Conservation (phyloP, 768 basidiomycete genomes). For the Podaxis sp. region DNA sequence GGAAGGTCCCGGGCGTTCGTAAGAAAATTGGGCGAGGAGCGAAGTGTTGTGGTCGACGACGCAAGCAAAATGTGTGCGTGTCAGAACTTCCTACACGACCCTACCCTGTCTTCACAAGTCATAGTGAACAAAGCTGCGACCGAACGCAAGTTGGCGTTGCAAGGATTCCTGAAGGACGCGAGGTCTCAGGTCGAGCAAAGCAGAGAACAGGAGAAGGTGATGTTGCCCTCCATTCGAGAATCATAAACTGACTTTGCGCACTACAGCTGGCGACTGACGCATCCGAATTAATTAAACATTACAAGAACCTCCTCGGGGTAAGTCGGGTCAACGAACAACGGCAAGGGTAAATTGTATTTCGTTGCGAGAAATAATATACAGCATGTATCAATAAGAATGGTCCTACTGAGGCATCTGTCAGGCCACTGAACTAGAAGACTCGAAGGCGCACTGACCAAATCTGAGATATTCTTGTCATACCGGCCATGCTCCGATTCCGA, state of each 20-base stretch:
- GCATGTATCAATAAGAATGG: background rate
- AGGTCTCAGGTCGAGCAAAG: constrained; percentile 33
- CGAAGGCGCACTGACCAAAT: constrained; percentile 10
- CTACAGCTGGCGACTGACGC: constrained; percentile 35
- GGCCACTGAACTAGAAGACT: background rate
- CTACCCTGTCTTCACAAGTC: background rate
- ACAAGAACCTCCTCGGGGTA: constrained; percentile 26
- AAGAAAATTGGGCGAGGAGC: constrained; percentile 33
- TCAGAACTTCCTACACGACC: background rate
- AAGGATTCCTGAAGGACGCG: constrained; percentile 32
- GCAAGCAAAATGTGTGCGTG: constrained; percentile 39
- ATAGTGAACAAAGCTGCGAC: constrained; percentile 28
- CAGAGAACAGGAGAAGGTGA: constrained; percentile 36
- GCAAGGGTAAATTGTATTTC: background rate
- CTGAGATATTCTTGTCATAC: constrained; percentile 16
- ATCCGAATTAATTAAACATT: constrained; percentile 33
- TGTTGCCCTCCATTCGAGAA: background rate
- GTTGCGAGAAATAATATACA: background rate
- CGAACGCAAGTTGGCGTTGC: constrained; percentile 30
- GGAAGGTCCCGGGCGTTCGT: constrained; percentile 28
- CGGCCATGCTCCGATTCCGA: constrained; percentile 1
- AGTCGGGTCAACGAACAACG: background rate
- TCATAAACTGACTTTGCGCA: background rate
- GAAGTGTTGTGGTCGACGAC: constrained; percentile 32
- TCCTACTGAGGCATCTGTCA: constrained; percentile 2